phyloP scores from a whole-genome alignment of 2,329 filamentous ascomycete genomes.

The Hymenoscyphus occultus region DNA sequence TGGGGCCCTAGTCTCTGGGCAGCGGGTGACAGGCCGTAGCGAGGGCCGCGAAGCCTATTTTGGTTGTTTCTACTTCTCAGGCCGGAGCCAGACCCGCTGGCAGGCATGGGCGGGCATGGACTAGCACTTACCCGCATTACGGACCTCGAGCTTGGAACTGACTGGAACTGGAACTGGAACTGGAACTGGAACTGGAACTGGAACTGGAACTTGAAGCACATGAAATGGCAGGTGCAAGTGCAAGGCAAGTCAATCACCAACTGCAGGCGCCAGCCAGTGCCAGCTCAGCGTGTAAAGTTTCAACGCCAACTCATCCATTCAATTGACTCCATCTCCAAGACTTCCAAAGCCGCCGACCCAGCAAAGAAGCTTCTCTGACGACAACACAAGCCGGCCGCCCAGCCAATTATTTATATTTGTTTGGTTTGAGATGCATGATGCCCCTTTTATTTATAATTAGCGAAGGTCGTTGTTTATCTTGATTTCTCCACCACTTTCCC shows the following conservation, averaged over 20 bases:
- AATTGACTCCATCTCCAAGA: background rate
- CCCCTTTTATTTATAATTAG: background rate
- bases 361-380: background rate
- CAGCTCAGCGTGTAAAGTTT: background rate
- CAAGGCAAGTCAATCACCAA: too few relatives aligned
- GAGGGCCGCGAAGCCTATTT: constrained; percentile 1
- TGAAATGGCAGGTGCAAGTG: too few relatives aligned
- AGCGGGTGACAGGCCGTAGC: constrained; percentile 1
- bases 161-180: background rate
- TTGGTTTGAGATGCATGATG: background rate
- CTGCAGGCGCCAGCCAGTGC: background rate
- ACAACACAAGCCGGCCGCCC: background rate
- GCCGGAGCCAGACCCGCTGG: background rate
- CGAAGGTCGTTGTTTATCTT: background rate
- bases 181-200: too few relatives aligned
- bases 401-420: background rate
- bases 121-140: background rate
- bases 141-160: background rate
- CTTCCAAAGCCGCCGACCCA: background rate
- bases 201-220: too few relatives aligned
- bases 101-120: too few relatives aligned
- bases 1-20: background rate
- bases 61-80: background rate
- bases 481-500: background rate
- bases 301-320: background rate